Base-by-base conservation (phyloP, 495 filamentous ascomycete species). In the Cryomyces minteri region DNA sequence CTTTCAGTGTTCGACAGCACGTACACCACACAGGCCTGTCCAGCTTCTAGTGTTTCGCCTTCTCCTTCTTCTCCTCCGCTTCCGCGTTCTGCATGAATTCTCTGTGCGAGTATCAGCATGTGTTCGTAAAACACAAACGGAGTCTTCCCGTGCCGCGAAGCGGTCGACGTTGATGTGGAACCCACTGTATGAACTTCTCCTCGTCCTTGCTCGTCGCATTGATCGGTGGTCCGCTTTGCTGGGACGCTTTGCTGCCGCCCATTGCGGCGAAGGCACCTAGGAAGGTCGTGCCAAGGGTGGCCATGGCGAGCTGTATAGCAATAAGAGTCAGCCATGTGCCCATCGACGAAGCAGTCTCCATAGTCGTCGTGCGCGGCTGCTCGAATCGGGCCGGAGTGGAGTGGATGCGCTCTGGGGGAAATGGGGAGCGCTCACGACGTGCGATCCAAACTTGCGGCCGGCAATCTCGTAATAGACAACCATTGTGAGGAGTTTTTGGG, bases 141-240 rank as follows among this genome's bases (percentile, higher is more conserved):
- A 14, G 9, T 38, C 33, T 52, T 7, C 39, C 28, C 14, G 10
- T 25, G 44, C 48, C 40, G 30, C 33, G 6, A 25, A 18, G 45
- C 36, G 34, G n/a, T 36, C 34, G 7, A 43, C 4, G 40, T 46
- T 30, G 36, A n/a, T 28, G 8, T 25, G 29, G 5, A 49, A 64
- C 82, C 61, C 76, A 96, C 88, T 93, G 84, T 71, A 98, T 90
- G 68, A 95, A 98, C 54, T 79, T 78, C 70, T 92, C 87, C 74
- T 98, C 88, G 59, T 95, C 88, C 59, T 84, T 80, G 67, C 77
- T 88, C 48, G 69, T 67, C 39, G 88, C 87, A 63, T 88, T 80
- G 70, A 94, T 84, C 30, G 85, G 82, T 46, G 88, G 88, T 48
- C 73, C 62, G 61, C 62, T 12, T 55, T 54, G 50, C 44, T 71